Percentiles rank a stretch among this genome's conserved stretches.
These are phyloP conservation scores for Ceratobasidium papillatum DNA, from an alignment of 1,284 basidiomycete genomes.

Conservation along the genomic window DNA sequence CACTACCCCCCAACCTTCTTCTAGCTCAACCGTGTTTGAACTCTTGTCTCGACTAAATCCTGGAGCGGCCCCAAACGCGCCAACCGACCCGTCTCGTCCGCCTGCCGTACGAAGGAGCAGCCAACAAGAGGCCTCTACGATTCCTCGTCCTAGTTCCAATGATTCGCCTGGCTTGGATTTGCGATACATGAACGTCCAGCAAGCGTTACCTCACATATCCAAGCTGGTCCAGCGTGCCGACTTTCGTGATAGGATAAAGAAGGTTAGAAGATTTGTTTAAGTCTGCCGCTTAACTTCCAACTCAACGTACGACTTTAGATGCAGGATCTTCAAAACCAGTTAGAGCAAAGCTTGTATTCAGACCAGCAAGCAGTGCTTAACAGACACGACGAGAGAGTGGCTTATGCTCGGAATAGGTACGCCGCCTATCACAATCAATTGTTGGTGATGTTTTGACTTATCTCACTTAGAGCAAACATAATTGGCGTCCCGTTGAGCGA, in stretches of 20 bases:
- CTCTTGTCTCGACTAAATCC: constrained; percentile 35
- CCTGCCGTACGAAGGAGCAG: neutral
- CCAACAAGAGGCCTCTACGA: neutral
- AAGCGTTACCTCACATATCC: constrained; percentile 66
- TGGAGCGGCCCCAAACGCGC: neutral
- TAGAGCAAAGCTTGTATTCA: constrained; percentile 62
- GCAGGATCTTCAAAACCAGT: constrained; percentile 68
- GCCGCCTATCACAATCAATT: neutral
- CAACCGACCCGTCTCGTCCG: neutral
- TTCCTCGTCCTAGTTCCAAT: neutral
- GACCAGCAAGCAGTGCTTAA: constrained; percentile 23
- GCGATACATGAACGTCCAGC: constrained; percentile 65
- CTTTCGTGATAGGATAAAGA: constrained; percentile 59
- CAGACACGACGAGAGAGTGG: constrained; percentile 29
- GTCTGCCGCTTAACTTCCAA: constrained; percentile 28
- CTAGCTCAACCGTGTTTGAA: constrained; percentile 22
- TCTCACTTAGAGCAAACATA: constrained; percentile 15
- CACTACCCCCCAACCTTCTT: neutral
- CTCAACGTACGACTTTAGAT: constrained; percentile 53
- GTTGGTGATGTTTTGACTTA: neutral
- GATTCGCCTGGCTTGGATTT: constrained; percentile 51
- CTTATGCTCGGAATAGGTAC: constrained; percentile 22
- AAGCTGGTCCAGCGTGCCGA: constrained; percentile 61
- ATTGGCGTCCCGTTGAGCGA: constrained; percentile 21
- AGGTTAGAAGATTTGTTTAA: constrained; percentile 54